A percentile compares a stretch with the other conserved stretches of the same genome.
Evolutionary conservation across 2,329 filamentous ascomycete genomes (phyloP).

Genomic region (Emergomyces africanus): DNA sequence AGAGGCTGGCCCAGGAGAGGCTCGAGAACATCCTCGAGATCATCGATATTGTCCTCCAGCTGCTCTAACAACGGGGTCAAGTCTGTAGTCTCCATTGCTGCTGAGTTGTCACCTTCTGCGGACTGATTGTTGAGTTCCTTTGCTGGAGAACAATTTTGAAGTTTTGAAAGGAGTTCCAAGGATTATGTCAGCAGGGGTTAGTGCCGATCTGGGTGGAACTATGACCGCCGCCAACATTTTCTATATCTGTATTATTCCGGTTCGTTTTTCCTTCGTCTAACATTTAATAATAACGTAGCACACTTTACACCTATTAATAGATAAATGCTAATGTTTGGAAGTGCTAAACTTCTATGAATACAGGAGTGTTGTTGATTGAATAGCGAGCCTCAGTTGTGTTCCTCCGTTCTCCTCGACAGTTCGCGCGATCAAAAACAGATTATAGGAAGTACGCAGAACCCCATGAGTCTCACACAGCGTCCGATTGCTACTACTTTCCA

Average conservation of each 20-base stretch:
- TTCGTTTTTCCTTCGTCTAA: neutral
- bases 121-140: neutral
- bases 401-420: neutral
- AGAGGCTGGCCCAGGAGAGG: slow-evolving; percentile 59
- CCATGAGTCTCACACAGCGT: neutral
- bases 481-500: neutral
- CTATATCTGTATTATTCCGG: too few relatives aligned
- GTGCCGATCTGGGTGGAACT: neutral
- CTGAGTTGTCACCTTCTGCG: slow-evolving; percentile 3
- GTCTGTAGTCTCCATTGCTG: slow-evolving; percentile 42
- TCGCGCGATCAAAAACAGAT: neutral
- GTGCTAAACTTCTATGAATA: neutral
- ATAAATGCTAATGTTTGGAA: neutral
- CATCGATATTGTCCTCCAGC: slow-evolving; percentile 66
- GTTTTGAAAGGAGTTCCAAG: neutral
- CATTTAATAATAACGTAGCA: too few relatives aligned
- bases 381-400: neutral
- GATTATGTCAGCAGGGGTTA: neutral
- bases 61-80: slow-evolving; percentile 57
- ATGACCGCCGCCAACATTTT: neutral
- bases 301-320: neutral
- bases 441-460: too few relatives aligned
- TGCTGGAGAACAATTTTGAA: neutral
- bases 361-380: neutral
- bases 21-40: slow-evolving; percentile 58